phyloP scores from a whole-genome alignment of 1,139 yeast species.

The Casaregolazyma suthepensis region DNA sequence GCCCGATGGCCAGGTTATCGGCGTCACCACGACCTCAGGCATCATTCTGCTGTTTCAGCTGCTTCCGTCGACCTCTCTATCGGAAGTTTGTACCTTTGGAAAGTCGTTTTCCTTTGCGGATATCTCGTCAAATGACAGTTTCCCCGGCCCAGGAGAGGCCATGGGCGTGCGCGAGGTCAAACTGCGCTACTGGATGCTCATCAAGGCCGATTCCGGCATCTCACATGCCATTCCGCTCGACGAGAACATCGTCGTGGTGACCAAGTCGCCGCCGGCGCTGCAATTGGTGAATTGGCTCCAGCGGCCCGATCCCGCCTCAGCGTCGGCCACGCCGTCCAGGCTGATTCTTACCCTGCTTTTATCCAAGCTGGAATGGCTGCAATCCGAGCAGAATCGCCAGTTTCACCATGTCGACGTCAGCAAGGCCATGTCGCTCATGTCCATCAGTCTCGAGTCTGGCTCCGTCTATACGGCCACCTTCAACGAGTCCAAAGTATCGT shows the following conservation, averaged over 20 bases:
- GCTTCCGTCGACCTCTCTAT: constrained; percentile 20
- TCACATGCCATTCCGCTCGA: constrained; percentile 27
- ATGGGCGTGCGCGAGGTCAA: constrained; percentile 34
- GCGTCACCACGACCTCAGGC: constrained; percentile 30
- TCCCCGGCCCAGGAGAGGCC: constrained; percentile 39
- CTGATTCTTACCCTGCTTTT: constrained; percentile 20
- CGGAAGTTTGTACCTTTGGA: constrained; percentile 26
- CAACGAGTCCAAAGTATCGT: constrained; percentile 11
- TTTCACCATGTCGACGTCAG: constrained; percentile 17
- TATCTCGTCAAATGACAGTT: constrained; percentile 17
- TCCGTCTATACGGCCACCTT: constrained; percentile 17
- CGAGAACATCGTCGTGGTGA: constrained; percentile 28
- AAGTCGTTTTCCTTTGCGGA: constrained; percentile 11
- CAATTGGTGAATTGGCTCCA: constrained; percentile 27
- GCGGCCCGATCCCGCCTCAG: not conserved
- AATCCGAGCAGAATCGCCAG: constrained; percentile 2
- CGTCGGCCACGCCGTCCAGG: constrained; percentile 12
- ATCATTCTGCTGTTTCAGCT: constrained; percentile 27
- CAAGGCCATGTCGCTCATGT: constrained; percentile 24
- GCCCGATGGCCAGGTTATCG: constrained; percentile 31
- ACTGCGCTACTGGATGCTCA: constrained; percentile 25
- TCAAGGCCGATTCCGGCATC: constrained; percentile 29
- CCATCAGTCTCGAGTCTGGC: constrained; percentile 18
- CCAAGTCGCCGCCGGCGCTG: constrained; percentile 28
- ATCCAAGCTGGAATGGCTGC: constrained; percentile 26